A percentile compares a stretch with the other conserved stretches of the same genome.
Evolutionary conservation across 129 eudicot species (phyloP).

Genomic region (Chrysanthemum seticuspe): DNA sequence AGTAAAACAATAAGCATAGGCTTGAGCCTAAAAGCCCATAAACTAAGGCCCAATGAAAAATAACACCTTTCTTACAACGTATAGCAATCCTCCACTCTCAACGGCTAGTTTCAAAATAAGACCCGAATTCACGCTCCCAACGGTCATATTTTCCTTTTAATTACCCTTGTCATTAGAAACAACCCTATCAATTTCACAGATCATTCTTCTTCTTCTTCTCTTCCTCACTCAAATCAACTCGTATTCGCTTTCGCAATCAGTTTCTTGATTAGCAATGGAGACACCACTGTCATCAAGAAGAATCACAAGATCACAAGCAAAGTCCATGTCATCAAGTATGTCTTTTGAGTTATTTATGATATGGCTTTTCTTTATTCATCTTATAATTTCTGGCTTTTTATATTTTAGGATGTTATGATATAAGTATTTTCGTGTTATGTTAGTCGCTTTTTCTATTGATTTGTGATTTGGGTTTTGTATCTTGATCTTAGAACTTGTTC

Average conservation of each 20-base stretch:
- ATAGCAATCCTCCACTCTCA: conserved; percentile 19
- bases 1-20: no score
- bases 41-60: background rate
- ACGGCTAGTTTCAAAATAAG: conserved; percentile 65
- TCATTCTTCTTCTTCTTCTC: conserved; percentile 6
- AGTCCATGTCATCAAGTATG: conserved; percentile 46
- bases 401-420: conserved; percentile 28
- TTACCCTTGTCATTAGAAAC: conserved; percentile 25
- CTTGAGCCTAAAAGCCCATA: background rate
- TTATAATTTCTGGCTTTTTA: background rate
- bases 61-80: no score
- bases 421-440: no score
- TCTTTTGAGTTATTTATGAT: background rate
- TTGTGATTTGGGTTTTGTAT: background rate
- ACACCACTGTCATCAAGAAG: conserved; percentile 85
- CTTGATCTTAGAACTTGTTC: background rate
- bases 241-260: no score
- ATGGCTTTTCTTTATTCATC: background rate
- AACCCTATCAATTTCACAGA: conserved; percentile 16
- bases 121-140: conserved; percentile 34
- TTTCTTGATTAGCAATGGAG: conserved; percentile 43
- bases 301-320: conserved; percentile 75
- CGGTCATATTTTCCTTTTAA: conserved; percentile 49
- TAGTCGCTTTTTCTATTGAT: background rate
- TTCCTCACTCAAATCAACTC: background rate